phyloP scores from a whole-genome alignment of 73 alveolate species.

The Paramecium biaurelia region DNA sequence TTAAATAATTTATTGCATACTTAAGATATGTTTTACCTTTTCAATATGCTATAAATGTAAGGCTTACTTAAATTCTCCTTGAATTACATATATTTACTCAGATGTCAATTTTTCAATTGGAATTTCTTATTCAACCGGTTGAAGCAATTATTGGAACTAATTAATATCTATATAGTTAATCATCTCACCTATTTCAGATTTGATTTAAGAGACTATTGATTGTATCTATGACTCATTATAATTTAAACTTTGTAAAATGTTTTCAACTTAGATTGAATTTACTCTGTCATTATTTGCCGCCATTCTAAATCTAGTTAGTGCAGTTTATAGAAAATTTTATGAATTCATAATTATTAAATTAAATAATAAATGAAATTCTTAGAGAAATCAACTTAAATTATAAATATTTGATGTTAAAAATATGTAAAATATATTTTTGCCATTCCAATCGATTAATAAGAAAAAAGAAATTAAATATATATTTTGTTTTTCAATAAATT shows the following conservation, averaged over 20 bases:
- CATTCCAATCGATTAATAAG: background rate
- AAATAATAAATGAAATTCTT: background rate
- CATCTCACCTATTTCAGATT: background rate
- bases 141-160: background rate
- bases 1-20: background rate
- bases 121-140: background rate
- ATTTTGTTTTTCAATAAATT: background rate
- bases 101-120: background rate
- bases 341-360: background rate
- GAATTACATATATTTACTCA: background rate
- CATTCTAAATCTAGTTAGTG: background rate
- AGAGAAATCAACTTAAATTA: background rate
- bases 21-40: background rate
- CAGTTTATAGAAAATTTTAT: background rate
- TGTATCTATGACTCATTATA: background rate
- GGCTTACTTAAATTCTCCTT: background rate
- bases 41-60: background rate
- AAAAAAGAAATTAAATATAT: background rate
- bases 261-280: background rate
- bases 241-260: background rate
- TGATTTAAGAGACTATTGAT: background rate
- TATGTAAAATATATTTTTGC: background rate
- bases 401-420: background rate
- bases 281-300: background rate
- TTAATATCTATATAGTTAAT: background rate